Evolutionary conservation across 805 yeast species (phyloP), one percentile per base, ranked within the genome.

Genomic region (Candida sakaeoensis): DNA sequence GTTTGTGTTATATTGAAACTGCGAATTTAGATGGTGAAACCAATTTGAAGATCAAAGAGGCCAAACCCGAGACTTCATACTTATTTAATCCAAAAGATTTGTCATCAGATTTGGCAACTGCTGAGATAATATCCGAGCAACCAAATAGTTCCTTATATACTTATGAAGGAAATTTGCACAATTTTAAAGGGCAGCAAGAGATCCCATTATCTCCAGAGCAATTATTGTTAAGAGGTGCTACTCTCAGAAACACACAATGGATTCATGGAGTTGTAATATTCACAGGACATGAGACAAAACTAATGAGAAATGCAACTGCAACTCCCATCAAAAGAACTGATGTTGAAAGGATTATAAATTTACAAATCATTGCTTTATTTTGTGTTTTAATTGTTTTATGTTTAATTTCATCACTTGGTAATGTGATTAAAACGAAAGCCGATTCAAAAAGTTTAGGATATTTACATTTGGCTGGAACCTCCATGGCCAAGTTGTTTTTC

Each of bases 21-120:
- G 96, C 99, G 0, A 93, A 93, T 54, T 69, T 93, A 50, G 99
- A 93, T 61, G 99, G 99, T 42, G 99, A 93, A 60, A 95, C 99
- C 0, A 93, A 93, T 59, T 72, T 93, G 53, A 93, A 93, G 56
- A 93, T 93, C 57, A 95, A 95, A 55, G 98, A 93, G 59, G 79
- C 96, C 1, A 72, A 74, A 37, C 68, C 76, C 2, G 96, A 89
- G 53, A 93, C 99, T 0, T 73, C 87, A 3, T 70, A 72, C 45
- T 58, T 85, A 41, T 83, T 84, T 18, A 79, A 84, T 36, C 85
- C 93, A 0, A 63, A 69, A 21, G 82, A 79, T 18, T 46, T 69
- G n/a, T 60, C 63, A 7, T 43, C 48, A 22, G 68, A 60, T 39
- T 52, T 69, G 41, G 31, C 60, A 3, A 50, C 48, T 17, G 45